These are phyloP conservation scores for Sporopachydermia cereana DNA, from an alignment of 1,139 yeast genomes.

Conservation along the genomic window DNA sequence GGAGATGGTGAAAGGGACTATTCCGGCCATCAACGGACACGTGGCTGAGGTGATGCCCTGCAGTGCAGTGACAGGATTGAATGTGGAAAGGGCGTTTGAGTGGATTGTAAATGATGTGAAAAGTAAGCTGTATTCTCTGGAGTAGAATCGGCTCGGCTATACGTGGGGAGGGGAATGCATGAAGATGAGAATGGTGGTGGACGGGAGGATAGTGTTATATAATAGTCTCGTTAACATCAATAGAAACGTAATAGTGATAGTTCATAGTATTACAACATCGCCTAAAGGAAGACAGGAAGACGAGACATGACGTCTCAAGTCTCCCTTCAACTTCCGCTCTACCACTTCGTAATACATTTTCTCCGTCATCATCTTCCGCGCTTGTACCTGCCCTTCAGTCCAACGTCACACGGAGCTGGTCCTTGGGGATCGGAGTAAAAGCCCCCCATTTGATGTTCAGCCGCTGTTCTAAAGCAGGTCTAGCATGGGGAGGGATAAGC, in stretches of 20 bases:
- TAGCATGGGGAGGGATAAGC: conserved; percentile 6
- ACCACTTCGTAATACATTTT: not conserved
- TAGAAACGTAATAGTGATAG: no score
- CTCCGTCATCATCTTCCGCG: not conserved
- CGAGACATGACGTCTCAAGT: no score
- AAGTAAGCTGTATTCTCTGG: conserved; percentile 24
- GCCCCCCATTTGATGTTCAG: not conserved
- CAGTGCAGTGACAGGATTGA: conserved; percentile 49
- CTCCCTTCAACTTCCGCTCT: not conserved
- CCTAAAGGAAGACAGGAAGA: no score
- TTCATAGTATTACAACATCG: no score
- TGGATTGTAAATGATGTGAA: conserved; percentile 37
- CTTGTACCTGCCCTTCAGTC: conserved; percentile 14
- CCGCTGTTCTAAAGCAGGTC: not conserved
- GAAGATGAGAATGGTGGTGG: no score
- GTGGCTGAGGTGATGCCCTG: conserved; percentile 30
- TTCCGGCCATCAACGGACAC: conserved; percentile 37
- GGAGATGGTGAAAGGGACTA: conserved; percentile 15
- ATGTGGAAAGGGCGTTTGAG: conserved; percentile 34
- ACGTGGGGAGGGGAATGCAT: no score
- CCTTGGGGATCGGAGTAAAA: conserved; percentile 27
- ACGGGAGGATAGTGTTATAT: no score
- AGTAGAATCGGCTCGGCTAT: conserved; percentile 6
- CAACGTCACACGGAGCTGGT: conserved; percentile 23
- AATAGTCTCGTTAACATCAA: not conserved